Evolutionary conservation across 148 eudicot species (phyloP), one percentile per base, ranked within the genome.

Genomic region (Vaccinium myrtillus): DNA sequence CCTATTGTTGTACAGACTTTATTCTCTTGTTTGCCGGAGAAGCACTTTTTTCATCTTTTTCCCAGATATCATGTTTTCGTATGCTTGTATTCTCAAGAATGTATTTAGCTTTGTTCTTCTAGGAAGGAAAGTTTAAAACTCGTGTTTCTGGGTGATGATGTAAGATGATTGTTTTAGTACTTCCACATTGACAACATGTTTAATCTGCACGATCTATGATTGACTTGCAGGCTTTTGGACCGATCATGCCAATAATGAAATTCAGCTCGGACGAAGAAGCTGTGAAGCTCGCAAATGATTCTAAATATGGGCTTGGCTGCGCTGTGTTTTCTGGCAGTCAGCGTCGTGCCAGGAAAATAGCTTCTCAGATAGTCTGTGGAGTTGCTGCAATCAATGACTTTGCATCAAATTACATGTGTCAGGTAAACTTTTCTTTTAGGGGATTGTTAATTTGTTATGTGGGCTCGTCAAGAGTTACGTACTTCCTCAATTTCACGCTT

Each of bases 231-330:
- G 95, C 98, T 83, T 97, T 97, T 88, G 99, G 99, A 86, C 99
- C 98, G 56, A 97, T 97, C 81, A 93, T 97, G 93, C 99, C 99
- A 51, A 94, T 97, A 83, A 94, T 97, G 98, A 92, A 93, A 91
- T 94, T 95, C 80, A 89, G 89, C 89, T 88, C 96, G 30, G 99
- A 97, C 77, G 99, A 95, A 87, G 99, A 97, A 90, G 99, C 84
- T 61, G 79, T 97, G 65, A 90, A 80, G 83, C 96, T 97, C 80
- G 99, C 99, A 83, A 97, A 97, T 91, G 99, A 97, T 87, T 97
- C 99, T 16, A 92, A 88, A 88, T 97, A 94, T 89, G 99, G 99
- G 83, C 99, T 97, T 86, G 99, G 99, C 19, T 97, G 99, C 84
- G 98, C 99, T 77, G 99, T 97, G 25, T 97, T 97, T 82, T 97